Conservation (phyloP, 345 rosid species). For the Gossypioides kirkii region DNA sequence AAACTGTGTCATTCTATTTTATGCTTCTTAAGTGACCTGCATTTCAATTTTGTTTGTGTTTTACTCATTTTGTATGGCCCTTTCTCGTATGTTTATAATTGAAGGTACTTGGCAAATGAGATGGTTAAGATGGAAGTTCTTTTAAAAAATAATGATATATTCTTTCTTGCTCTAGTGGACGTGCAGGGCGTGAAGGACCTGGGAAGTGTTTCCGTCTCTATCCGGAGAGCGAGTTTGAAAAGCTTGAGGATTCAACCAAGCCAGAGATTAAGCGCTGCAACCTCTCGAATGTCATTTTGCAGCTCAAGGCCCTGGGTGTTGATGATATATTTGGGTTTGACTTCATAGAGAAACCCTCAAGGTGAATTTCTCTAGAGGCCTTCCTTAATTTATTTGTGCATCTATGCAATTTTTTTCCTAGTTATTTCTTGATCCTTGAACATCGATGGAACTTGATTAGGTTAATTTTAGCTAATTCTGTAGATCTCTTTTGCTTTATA, state of each 20-base stretch:
- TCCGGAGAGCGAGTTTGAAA: conserved; percentile 82
- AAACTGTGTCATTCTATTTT: not conserved
- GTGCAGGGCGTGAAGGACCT: conserved; percentile 94
- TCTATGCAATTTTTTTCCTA: not conserved
- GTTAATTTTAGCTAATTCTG: not conserved
- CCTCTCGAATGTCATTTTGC: conserved; percentile 86
- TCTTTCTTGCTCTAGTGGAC: conserved; percentile 57
- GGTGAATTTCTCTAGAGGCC: conserved; percentile 33
- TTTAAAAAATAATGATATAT: conserved; percentile 4
- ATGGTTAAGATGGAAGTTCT: not conserved
- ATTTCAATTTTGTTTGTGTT: conserved; percentile 2
- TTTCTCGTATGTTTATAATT: not conserved
- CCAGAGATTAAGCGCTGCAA: conserved; percentile 94
- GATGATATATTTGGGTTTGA: conserved; percentile 91
- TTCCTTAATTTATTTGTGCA: not conserved
- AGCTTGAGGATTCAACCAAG: conserved; percentile 80
- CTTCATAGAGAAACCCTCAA: conserved; percentile 85
- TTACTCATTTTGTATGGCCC: not conserved
- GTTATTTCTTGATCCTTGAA: not conserved
- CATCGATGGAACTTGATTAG: not conserved
- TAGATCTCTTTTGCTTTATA: not conserved
- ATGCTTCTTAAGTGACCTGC: not conserved
- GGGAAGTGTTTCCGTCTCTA: conserved; percentile 95
- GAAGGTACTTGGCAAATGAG: not conserved
- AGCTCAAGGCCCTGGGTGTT: conserved; percentile 82